A percentile compares a stretch with the other conserved stretches of the same genome.
phyloP scores from a whole-genome alignment of 2,329 filamentous ascomycete species.

The Chaetomium strumarium region DNA sequence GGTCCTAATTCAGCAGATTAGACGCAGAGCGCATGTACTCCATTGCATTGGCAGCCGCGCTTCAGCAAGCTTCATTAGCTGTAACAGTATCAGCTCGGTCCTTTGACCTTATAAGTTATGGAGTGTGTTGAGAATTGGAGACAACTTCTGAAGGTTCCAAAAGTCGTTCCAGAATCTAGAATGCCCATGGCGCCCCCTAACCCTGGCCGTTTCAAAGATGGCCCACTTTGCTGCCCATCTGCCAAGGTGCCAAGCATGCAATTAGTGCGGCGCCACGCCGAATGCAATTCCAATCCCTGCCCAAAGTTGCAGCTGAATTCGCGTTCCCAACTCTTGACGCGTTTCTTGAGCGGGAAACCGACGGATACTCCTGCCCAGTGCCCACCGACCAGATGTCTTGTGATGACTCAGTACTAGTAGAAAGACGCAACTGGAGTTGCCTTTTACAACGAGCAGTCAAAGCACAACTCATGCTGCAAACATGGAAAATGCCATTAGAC shows the following conservation, averaged over 20 bases:
- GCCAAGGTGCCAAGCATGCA: neutral
- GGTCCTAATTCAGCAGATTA: neutral
- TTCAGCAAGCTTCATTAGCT: no score
- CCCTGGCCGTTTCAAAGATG: no score
- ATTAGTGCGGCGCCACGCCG: neutral
- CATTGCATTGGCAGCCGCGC: no score
- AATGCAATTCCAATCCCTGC: conserved; percentile 2
- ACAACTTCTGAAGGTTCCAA: no score
- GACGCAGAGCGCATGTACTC: neutral
- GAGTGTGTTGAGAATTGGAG: no score
- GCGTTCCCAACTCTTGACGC: conserved; percentile 10
- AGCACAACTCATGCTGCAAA: neutral
- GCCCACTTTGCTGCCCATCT: no score
- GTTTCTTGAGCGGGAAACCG: neutral
- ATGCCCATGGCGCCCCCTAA: no score
- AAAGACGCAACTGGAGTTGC: no score
- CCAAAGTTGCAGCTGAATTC: neutral
- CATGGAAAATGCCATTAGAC: conserved; percentile 17
- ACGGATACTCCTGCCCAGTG: neutral
- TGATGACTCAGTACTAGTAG: neutral
- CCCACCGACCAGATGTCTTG: neutral
- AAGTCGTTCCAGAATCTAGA: no score
- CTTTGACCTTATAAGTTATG: no score
- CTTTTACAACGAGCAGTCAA: neutral
- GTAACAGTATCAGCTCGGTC: no score